Base-by-base conservation (phyloP, 768 basidiomycete species). In the Multifurca ochricompacta region DNA sequence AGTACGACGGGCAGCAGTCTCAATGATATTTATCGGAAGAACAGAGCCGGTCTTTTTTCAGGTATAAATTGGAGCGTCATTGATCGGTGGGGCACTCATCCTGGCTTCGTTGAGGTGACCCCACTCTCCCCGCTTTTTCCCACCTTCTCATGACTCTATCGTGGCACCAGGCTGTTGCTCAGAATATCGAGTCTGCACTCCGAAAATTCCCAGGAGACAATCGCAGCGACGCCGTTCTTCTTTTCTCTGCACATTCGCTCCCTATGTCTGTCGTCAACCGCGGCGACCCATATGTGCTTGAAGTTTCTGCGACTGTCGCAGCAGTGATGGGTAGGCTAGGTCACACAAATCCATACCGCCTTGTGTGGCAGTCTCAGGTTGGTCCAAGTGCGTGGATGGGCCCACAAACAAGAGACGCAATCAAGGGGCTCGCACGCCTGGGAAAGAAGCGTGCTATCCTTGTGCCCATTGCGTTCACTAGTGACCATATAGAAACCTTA, bases 181-280 rank as follows among this genome's bases (percentile, higher is more conserved):
- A 87, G 66, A 92, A 90, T 62, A 82, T 97, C 59, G 83, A 90
- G 68, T 77, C 78, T 7, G 85, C 93, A 1, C 77, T 99, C 13
- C 74, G 76, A 39, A 84, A 87, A 64, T 97, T 91, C 67, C 76
- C 90, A 3, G 76, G 75, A 48, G 80, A 81, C 48, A 75, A 72
- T 64, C 82, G 94, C 36, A 74, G 81, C 32, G 78, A 89, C 10
- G 83, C 82, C 11, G 87, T 95, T 18, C 68, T 99, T 31, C 76
- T 98, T 51, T 98, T 98, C 73, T 97, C 95, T 1, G 96, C 96
- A 3, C 96, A 99, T 65, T 98, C 96, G 6, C 73, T 99, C 37
- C 96, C 96, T 25, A 91, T 99, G 83, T 94, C 92, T 5, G 91
- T 98, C 59, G 92, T 98, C 59, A 97, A 98, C 74, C 91, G 96